Conservation (phyloP, 2,329 filamentous ascomycete genomes). For the Colletotrichum nymphaeae region DNA sequence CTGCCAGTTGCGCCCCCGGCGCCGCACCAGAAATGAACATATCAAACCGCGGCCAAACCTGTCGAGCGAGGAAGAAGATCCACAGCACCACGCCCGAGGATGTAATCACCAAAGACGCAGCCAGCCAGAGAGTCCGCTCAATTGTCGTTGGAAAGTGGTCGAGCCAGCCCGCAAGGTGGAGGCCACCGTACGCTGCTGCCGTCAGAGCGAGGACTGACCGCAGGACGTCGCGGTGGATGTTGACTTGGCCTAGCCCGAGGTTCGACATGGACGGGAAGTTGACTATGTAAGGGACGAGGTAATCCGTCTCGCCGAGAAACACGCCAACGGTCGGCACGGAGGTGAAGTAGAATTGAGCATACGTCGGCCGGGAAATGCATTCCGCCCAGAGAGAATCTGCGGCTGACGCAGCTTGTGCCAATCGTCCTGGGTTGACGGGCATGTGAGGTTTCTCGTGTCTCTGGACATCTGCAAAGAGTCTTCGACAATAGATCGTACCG, state of each 20-base stretch:
- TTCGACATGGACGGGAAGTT: slow-evolving; percentile 30
- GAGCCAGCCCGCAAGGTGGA: slow-evolving; percentile 42
- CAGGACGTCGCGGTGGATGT: slow-evolving; percentile 29
- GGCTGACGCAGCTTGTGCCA: slow-evolving; percentile 9
- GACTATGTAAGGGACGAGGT: slow-evolving; percentile 11
- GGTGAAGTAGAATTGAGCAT: slow-evolving; percentile 16
- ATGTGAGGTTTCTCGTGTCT: background rate
- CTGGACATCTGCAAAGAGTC: slow-evolving; percentile 21
- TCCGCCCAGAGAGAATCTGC: slow-evolving; percentile 3
- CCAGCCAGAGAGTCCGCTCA: slow-evolving; percentile 41
- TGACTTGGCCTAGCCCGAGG: slow-evolving; percentile 30
- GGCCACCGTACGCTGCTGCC: slow-evolving; percentile 27
- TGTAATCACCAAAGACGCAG: slow-evolving; percentile 36
- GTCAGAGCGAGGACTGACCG: slow-evolving; percentile 28
- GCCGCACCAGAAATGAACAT: slow-evolving; percentile 32
- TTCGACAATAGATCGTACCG: slow-evolving; percentile 21
- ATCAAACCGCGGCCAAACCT: slow-evolving; percentile 30
- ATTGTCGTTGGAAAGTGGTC: slow-evolving; percentile 40
- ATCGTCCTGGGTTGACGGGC: background rate
- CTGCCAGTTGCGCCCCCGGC: slow-evolving; percentile 10
- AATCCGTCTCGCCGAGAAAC: slow-evolving; percentile 32
- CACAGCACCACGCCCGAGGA: slow-evolving; percentile 25
- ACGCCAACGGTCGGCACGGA: slow-evolving; percentile 23
- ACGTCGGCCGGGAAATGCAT: slow-evolving; percentile 2
- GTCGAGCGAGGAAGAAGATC: slow-evolving; percentile 34